A percentile compares a stretch with the other conserved stretches of the same genome.
Evolutionary conservation across 345 rosid genomes (phyloP).

Genomic region (Boechera divaricarpa): DNA sequence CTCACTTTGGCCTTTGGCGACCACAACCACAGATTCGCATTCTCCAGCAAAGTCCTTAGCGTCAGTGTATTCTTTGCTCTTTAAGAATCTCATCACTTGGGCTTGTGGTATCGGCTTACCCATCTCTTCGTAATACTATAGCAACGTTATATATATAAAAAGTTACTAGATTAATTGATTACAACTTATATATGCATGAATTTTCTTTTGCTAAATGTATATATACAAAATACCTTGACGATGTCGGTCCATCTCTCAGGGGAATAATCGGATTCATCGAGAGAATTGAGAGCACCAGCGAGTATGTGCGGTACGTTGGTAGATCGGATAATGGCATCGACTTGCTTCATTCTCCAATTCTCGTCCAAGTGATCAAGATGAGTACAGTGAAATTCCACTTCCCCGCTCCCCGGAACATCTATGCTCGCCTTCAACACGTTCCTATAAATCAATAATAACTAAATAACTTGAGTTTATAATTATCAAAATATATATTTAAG

Average conservation of each 20-base stretch:
- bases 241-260: constrained; percentile 86
- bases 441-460: constrained; percentile 43
- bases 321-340: constrained; percentile 70
- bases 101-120: constrained; percentile 93
- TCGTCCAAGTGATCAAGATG: constrained; percentile 93
- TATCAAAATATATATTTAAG: not conserved
- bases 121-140: constrained; percentile 82
- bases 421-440: constrained; percentile 85
- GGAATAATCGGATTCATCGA: constrained; percentile 84
- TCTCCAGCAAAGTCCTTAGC: constrained; percentile 94
- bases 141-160: not conserved
- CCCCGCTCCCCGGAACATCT: constrained; percentile 78
- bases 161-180: not conserved
- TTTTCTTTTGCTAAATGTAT: not conserved
- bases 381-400: constrained; percentile 87
- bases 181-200: not conserved
- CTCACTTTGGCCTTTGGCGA: constrained; percentile 96
- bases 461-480: not conserved
- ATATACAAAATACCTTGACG: constrained; percentile 56
- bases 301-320: constrained; percentile 70
- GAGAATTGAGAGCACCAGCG: constrained; percentile 87
- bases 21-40: constrained; percentile 85
- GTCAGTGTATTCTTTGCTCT: constrained; percentile 74
- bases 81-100: constrained; percentile 83
- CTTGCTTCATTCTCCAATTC: constrained; percentile 94